A percentile compares a stretch with the other conserved stretches of the same genome.
Evolutionary conservation across 768 basidiomycete species (phyloP).

Genomic region (Roridomyces roridus): DNA sequence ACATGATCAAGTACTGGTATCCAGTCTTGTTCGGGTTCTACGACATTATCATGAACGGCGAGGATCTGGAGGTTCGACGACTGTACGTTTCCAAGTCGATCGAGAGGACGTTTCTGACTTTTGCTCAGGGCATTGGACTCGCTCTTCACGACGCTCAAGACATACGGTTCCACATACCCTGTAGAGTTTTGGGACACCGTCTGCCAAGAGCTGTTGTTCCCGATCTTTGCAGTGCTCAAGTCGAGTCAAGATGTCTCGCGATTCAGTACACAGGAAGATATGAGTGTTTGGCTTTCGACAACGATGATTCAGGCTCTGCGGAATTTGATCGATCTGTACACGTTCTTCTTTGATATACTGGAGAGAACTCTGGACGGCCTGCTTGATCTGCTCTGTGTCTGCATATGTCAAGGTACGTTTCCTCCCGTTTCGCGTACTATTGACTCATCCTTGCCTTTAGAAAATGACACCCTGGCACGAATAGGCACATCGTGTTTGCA

Average conservation of each 20-base stretch:
- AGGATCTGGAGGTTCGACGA: conserved; percentile 95
- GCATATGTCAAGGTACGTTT: conserved; percentile 92
- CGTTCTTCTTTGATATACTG: conserved; percentile 91
- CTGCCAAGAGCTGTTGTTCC: conserved; percentile 95
- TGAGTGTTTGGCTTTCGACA: conserved; percentile 99
- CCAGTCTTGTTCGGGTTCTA: conserved; percentile 97
- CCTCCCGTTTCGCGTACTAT: background rate
- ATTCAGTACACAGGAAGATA: conserved; percentile 96
- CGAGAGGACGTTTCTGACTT: conserved; percentile 12
- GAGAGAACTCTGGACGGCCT: conserved; percentile 93
- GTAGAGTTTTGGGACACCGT: conserved; percentile 98
- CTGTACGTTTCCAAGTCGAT: conserved; percentile 60
- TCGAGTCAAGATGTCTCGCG: conserved; percentile 91
- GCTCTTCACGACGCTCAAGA: conserved; percentile 91
- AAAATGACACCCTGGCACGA: conserved; percentile 96
- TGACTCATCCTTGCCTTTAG: conserved; percentile 46
- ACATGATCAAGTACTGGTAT: conserved; percentile 97
- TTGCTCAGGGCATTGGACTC: conserved; percentile 88
- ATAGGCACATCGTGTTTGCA: conserved; percentile 98
- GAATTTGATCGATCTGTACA: conserved; percentile 94
- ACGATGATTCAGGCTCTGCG: conserved; percentile 99
- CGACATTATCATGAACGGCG: conserved; percentile 99
- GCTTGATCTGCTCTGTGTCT: conserved; percentile 90
- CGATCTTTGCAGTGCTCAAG: conserved; percentile 95
- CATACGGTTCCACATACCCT: conserved; percentile 83